A percentile compares a stretch with the other conserved stretches of the same genome.
Evolutionary conservation across 352 stramenopile species (phyloP).

Genomic region (Blastocystis sp.): DNA sequence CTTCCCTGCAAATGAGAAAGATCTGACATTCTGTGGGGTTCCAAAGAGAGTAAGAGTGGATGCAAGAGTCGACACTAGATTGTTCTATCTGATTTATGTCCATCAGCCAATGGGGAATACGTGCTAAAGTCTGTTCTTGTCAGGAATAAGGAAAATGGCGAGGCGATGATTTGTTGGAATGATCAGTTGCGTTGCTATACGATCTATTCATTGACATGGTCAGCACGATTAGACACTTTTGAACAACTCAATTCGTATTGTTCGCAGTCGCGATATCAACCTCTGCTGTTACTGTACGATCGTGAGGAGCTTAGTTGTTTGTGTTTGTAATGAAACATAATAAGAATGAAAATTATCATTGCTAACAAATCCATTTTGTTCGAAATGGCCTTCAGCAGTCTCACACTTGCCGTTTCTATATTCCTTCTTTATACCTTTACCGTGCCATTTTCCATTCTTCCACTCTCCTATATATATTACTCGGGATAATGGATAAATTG

Average conservation of each 20-base stretch:
- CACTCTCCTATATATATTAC: not conserved
- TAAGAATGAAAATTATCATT: not conserved
- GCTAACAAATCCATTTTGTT: not conserved
- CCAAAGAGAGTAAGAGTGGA: not conserved
- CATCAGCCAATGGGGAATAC: not conserved
- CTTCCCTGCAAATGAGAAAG: slow-evolving; percentile 34
- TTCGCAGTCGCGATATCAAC: slow-evolving; percentile 24
- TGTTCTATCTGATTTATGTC: not conserved
- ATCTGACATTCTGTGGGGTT: slow-evolving; percentile 35
- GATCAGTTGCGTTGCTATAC: not conserved
- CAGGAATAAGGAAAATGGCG: slow-evolving; percentile 3
- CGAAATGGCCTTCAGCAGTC: not conserved
- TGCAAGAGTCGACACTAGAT: not conserved
- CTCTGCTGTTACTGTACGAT: slow-evolving; percentile 30
- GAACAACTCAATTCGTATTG: slow-evolving; percentile 45
- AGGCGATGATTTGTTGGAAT: slow-evolving; percentile 32
- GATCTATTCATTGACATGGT: slow-evolving; percentile 2
- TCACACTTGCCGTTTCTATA: not conserved
- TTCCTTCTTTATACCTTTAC: not conserved
- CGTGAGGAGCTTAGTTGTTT: not conserved
- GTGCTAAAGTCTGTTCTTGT: slow-evolving; percentile 7
- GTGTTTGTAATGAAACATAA: not conserved
- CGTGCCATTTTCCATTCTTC: not conserved
- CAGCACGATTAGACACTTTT: not conserved
- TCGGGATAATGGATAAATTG: not conserved